Evolutionary conservation across 208 protist species (phyloP).

Genomic region (Trypanosoma brucei): DNA sequence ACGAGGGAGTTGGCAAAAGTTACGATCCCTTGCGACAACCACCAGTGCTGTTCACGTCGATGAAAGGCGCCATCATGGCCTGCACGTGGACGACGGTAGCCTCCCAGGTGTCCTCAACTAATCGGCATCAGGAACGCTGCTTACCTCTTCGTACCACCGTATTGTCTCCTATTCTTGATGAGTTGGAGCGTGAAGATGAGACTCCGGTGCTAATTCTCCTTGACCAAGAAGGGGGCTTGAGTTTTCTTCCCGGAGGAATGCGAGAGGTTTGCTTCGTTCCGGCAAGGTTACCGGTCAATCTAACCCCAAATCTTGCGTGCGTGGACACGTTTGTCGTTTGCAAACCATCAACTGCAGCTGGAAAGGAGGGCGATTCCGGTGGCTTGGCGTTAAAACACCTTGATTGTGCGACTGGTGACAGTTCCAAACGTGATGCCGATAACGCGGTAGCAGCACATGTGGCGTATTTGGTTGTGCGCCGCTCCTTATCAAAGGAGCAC

Average conservation of each 20-base stretch:
- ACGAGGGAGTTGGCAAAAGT: conserved; percentile 1
- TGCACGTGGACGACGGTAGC: conserved; percentile 21
- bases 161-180: conserved; percentile 25
- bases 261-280: conserved; percentile 38
- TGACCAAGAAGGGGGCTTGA: conserved; percentile 39
- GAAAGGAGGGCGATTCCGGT: neutral
- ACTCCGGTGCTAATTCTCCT: conserved; percentile 45
- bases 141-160: conserved; percentile 20
- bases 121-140: conserved; percentile 20
- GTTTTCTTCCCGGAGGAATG: conserved; percentile 53
- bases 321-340: conserved; percentile 20
- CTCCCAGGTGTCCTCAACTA: neutral
- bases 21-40: conserved; percentile 17
- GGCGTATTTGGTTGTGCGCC: conserved; percentile 13
- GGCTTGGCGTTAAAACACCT: neutral
- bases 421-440: neutral
- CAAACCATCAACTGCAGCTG: neutral
- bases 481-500: conserved; percentile 16
- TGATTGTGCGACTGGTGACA: neutral
- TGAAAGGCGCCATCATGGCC: conserved; percentile 17
- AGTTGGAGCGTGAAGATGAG: conserved; percentile 19
- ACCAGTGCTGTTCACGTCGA: conserved; percentile 18
- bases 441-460: neutral
- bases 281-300: conserved; percentile 16
- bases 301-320: conserved; percentile 5